Evolutionary conservation across 2,329 filamentous ascomycete species (phyloP).

Genomic region (Amylocarpus encephaloides): DNA sequence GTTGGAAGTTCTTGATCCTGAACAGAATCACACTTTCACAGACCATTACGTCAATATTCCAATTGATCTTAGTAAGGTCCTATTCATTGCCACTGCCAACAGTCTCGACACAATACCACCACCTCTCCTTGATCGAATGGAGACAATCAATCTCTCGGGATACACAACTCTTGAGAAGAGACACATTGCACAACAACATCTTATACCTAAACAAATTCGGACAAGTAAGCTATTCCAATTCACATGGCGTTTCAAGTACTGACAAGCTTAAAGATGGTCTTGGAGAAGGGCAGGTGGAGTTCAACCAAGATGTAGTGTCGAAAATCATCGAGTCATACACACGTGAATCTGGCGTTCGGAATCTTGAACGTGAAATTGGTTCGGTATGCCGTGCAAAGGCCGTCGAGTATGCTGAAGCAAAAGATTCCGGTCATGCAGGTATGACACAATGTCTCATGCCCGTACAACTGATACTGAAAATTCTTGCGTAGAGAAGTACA

Average conservation of each 20-base stretch:
- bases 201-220: constrained; percentile 93
- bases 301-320: constrained; percentile 79
- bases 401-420: constrained; percentile 87
- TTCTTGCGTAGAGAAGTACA: constrained; percentile 52
- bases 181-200: constrained; percentile 84
- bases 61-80: constrained; percentile 89
- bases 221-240: constrained; percentile 44
- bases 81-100: constrained; percentile 97
- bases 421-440: constrained; percentile 56
- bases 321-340: constrained; percentile 97
- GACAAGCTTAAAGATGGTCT: constrained; percentile 55
- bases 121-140: constrained; percentile 94
- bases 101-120: constrained; percentile 88
- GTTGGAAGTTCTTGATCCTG: constrained; percentile 94
- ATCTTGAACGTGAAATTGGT: constrained; percentile 90
- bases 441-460: constrained; percentile 4
- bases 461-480: constrained; percentile 2
- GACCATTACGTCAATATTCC: constrained; percentile 97
- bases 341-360: constrained; percentile 90
- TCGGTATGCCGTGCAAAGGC: constrained; percentile 92
- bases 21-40: constrained; percentile 91
- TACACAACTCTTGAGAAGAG: constrained; percentile 97
- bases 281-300: constrained; percentile 62
- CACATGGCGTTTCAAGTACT: constrained; percentile 10
- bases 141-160: constrained; percentile 85